These are phyloP conservation scores for Arthrobotrys pseudoclavata DNA, from an alignment of 2,329 filamentous ascomycete species.

Conservation along the genomic window DNA sequence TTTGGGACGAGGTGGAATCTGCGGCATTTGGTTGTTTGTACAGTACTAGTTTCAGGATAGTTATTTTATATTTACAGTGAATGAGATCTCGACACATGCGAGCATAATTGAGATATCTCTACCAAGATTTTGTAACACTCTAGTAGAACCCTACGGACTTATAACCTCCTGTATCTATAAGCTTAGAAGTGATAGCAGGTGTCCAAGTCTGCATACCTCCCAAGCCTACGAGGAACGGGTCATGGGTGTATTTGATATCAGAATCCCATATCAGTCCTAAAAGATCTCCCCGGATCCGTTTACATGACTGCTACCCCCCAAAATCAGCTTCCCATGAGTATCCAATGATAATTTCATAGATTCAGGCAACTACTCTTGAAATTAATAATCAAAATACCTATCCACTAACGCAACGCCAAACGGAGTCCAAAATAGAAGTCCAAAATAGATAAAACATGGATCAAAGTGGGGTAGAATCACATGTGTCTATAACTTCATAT, in stretches of 20 bases:
- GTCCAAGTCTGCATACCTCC: too few species aligned
- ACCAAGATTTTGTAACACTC: background rate
- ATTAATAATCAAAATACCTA: conserved; percentile 3
- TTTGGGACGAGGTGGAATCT: background rate
- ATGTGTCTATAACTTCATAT: conserved; percentile 23
- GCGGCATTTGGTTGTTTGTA: conserved; percentile 3
- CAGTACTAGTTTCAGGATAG: conserved; percentile 18
- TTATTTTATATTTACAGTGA: background rate
- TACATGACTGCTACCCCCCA: too few species aligned
- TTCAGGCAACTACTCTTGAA: background rate
- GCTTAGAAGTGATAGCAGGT: background rate
- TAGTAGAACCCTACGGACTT: background rate
- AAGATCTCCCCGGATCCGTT: too few species aligned
- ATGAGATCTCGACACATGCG: conserved; percentile 4
- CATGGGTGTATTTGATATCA: too few species aligned
- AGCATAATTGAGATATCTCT: conserved; percentile 7
- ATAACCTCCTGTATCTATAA: background rate
- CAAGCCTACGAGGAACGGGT: too few species aligned
- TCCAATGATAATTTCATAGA: background rate
- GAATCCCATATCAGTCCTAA: too few species aligned
- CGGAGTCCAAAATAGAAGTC: background rate
- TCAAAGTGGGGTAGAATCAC: conserved; percentile 26
- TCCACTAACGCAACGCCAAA: conserved; percentile 25
- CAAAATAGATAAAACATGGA: conserved; percentile 8
- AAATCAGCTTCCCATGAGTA: background rate